Base-by-base conservation (phyloP, 2,329 filamentous ascomycete species). In the Monilinia fructicola region DNA sequence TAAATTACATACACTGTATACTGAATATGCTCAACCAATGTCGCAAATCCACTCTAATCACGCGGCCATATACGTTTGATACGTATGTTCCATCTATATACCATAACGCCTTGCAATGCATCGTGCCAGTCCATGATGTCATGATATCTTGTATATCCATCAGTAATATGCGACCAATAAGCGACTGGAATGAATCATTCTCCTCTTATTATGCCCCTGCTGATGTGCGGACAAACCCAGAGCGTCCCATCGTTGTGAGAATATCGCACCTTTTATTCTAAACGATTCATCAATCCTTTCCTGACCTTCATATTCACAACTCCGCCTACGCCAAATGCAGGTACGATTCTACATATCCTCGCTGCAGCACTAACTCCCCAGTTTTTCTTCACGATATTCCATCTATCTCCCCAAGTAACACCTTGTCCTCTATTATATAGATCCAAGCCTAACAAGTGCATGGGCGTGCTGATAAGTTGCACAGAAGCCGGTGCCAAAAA, bases 321-420 rank as follows among this genome's bases (percentile, higher is more conserved):
- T 0, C 93, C 93, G 0, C 93, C 93, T 16, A 96, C 83, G 2
- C 93, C 93, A 81, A 94, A 97, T 0, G 93, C 93, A 23, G 93
- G 93, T 2, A 97, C 84, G 72, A 97, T 96, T 74, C 93, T 85
- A 68, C 90, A 90, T 78, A 97, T 90, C 64, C 93, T 81, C 35
- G 93, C 93, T 66, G 85, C 78, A 40, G 87, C 86, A 76, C 90
- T 94, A 70, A 89, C 84, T 23, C 84, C 79, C 87, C 92, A 97
- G 75, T 96, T 92, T 70, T 85, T 83, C 67, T 85, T 81, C n/a
- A 97, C 86, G 64, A 86, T 84, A 0, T 78, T 75, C 76, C 85
- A 84, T n/a, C 93, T 81, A n/a, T 92, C 86, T 26, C 77, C 76
- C 79, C 84, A 84, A 2, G 78, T 77, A 5, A 75, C 69, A 2